A percentile compares a stretch with the other conserved stretches of the same genome.
Evolutionary conservation across 1,284 basidiomycete genomes (phyloP).

Genomic region (Trichosporon coremiiforme): DNA sequence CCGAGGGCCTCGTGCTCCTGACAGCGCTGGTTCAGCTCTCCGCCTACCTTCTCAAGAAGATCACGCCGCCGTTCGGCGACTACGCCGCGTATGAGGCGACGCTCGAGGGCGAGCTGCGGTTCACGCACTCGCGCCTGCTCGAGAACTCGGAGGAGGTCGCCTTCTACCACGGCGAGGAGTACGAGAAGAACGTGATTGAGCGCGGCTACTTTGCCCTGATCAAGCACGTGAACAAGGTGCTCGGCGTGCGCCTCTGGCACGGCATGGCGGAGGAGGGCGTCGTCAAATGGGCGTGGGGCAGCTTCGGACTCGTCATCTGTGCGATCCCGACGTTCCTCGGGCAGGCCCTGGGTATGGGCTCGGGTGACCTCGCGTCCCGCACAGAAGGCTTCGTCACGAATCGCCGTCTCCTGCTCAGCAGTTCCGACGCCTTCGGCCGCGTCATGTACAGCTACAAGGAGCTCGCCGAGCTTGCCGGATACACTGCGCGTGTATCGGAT

Average conservation of each 20-base stretch:
- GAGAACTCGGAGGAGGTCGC: constrained; percentile 95
- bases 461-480: constrained; percentile 91
- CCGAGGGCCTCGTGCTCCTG: constrained; percentile 83
- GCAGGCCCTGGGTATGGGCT: constrained; percentile 68
- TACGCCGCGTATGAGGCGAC: constrained; percentile 78
- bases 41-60: constrained; percentile 70
- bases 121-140: constrained; percentile 90
- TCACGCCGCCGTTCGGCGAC: constrained; percentile 92
- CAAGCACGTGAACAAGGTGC: constrained; percentile 82
- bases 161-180: constrained; percentile 85
- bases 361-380: constrained; percentile 73
- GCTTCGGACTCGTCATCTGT: constrained; percentile 88
- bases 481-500: constrained; percentile 86
- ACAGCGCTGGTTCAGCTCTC: constrained; percentile 82
- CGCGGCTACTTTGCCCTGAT: constrained; percentile 85
- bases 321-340: constrained; percentile 93
- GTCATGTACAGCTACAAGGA: constrained; percentile 96
- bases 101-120: constrained; percentile 84
- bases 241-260: constrained; percentile 83
- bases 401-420: constrained; percentile 75
- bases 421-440: constrained; percentile 63
- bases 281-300: constrained; percentile 97
- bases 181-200: constrained; percentile 91
- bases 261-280: constrained; percentile 92
- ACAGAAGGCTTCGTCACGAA: constrained; percentile 97